Base-by-base conservation (phyloP, 768 basidiomycete genomes). In the Tremella yokohamensis region DNA sequence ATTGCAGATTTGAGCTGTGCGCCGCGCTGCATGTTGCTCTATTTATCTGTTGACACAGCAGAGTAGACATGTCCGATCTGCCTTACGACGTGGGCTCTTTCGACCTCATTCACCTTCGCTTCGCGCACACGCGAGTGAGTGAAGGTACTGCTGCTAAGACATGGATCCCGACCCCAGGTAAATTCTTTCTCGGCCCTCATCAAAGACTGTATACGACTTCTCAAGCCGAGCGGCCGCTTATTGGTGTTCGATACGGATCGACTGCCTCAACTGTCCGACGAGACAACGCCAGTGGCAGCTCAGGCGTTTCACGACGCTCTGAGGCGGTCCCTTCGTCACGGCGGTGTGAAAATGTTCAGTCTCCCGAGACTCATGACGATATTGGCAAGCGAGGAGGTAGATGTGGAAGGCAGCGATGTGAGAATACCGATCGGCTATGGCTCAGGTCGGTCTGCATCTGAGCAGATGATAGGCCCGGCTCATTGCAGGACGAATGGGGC, bases 31-130 rank as follows among this genome's bases (percentile, higher is more conserved):
- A 18, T 9, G 18, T 45, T 6, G 20, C n/a, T 45, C 40, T 18
- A 22, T 49, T 25, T 39, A 51, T 40, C 11, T 11, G 15, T 22
- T 45, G n/a, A 45, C n/a, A 16, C 29, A 4, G 42, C 49, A 66
- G 65, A 7, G 45, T 51, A 22, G 65, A 69, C 49, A 38, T 70
- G 16, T 56, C 61, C 18, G 49, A 54, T 34, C 57, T 56, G 4
- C 51, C 62, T 16, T 68, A 63, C 45, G 40, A 44, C 7, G 24
- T 19, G 19, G 44, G 22, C n/a, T 56, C 55, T 8, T 65, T 70
- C 50, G 64, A 67, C 38, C 49, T 70, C 4, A 53, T 70, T 16
- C 69, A 70, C 48, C 47, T 65, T 26, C 60, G 69, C 24, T 67
- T 68, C 54, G 53, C 59, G 19, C 47, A 52, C 20, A 22, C 34